A percentile compares a stretch with the other conserved stretches of the same genome.
Conservation (phyloP, 257 asterid genomes). For the Voacanga thouarsii region DNA sequence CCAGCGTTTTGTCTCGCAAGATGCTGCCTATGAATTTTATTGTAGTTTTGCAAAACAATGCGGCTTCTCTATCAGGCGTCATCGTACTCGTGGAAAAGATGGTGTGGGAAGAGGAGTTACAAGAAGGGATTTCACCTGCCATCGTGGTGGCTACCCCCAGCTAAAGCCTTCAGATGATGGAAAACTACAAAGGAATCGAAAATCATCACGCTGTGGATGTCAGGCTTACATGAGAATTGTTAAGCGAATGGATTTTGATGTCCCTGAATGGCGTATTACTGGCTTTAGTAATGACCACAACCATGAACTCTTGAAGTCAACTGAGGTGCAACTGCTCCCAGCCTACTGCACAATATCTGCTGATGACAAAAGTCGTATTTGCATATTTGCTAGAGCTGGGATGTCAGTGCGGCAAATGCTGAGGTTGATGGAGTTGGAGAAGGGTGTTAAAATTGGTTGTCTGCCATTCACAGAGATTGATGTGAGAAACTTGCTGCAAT, state of each 20-base stretch:
- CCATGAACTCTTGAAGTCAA: constrained; percentile 49
- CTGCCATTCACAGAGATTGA: constrained; percentile 61
- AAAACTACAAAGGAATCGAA: constrained; percentile 47
- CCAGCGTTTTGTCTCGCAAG: constrained; percentile 56
- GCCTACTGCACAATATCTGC: constrained; percentile 41
- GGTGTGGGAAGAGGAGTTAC: constrained; percentile 64
- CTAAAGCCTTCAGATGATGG: constrained; percentile 43
- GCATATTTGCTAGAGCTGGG: constrained; percentile 61
- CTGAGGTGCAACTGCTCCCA: constrained; percentile 39
- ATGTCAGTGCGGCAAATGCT: constrained; percentile 62
- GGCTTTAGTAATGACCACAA: constrained; percentile 53
- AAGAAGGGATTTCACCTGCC: constrained; percentile 59
- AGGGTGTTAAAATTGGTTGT: constrained; percentile 56
- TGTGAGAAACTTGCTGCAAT: constrained; percentile 50
- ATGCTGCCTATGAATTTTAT: constrained; percentile 57
- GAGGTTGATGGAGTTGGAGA: constrained; percentile 59
- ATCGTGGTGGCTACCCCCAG: constrained; percentile 59
- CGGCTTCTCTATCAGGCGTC: constrained; percentile 62
- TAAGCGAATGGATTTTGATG: constrained; percentile 43
- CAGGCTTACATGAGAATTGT: constrained; percentile 57
- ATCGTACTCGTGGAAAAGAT: constrained; percentile 55
- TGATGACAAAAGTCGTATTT: constrained; percentile 54
- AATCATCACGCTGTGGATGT: constrained; percentile 63
- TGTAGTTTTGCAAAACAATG: constrained; percentile 57
- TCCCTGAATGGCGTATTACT: constrained; percentile 60